phyloP scores from a whole-genome alignment of 768 basidiomycete genomes.

The Macrolepiota albuminosa region DNA sequence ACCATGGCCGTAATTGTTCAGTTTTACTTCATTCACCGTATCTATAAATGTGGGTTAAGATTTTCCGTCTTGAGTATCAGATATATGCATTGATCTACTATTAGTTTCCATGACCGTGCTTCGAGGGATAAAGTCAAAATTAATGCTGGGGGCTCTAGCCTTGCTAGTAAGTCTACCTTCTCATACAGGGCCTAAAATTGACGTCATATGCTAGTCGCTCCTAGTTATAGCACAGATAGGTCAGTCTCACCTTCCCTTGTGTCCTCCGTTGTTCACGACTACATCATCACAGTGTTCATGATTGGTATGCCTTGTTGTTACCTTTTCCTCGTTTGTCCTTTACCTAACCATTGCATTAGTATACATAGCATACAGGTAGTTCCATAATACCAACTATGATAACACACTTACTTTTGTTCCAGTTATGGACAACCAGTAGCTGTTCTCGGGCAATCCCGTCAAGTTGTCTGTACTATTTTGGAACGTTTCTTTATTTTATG shows the following conservation, averaged over 20 bases:
- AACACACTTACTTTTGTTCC: background rate
- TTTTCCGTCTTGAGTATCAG: background rate
- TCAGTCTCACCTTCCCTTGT: background rate
- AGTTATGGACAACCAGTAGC: background rate
- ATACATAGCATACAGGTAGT: background rate
- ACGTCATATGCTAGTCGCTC: background rate
- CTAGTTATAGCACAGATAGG: background rate
- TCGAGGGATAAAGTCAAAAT: background rate
- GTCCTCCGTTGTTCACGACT: background rate
- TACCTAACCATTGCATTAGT: background rate
- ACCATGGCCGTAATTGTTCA: background rate
- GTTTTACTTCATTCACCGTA: background rate
- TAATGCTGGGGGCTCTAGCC: background rate
- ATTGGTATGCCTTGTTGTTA: background rate
- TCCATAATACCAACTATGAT: background rate
- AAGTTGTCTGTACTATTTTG: background rate
- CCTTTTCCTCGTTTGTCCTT: background rate
- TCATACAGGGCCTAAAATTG: background rate
- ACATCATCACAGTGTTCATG: background rate
- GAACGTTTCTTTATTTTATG: too few relatives aligned
- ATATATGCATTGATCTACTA: background rate
- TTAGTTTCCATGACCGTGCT: background rate
- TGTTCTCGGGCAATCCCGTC: background rate
- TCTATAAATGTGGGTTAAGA: background rate
- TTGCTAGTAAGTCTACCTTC: background rate